Percentiles rank a stretch among this genome's conserved stretches.
Evolutionary conservation across 2,329 filamentous ascomycete species (phyloP).

Genomic region (Tolypocladium ophioglossoides): DNA sequence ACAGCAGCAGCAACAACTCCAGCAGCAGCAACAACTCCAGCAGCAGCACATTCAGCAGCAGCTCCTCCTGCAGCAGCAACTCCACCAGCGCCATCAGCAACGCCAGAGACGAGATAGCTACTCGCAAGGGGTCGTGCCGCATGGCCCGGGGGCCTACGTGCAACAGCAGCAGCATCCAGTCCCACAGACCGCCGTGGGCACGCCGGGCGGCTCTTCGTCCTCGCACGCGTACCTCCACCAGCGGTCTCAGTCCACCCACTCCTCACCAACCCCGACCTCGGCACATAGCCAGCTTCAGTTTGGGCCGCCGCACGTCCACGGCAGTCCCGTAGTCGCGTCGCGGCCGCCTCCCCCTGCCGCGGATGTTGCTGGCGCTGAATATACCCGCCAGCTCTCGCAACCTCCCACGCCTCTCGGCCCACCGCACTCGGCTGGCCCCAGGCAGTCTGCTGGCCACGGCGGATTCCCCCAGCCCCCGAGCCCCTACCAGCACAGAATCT

Average conservation of each 20-base stretch:
- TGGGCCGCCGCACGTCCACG: slow-evolving; percentile 37
- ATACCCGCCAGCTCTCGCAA: slow-evolving; percentile 40
- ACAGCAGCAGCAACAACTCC: slow-evolving; percentile 31
- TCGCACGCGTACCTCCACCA: slow-evolving; percentile 30
- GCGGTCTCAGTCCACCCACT: slow-evolving; percentile 48
- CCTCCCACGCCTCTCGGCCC: slow-evolving; percentile 43
- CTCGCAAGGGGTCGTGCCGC: slow-evolving; percentile 23
- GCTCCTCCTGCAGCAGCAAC: background rate
- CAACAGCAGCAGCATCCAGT: slow-evolving; percentile 23
- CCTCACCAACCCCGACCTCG: slow-evolving; percentile 50
- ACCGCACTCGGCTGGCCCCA: slow-evolving; percentile 31
- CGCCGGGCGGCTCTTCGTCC: slow-evolving; percentile 21
- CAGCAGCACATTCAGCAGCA: slow-evolving; percentile 16
- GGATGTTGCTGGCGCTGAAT: slow-evolving; percentile 25
- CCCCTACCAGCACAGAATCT: slow-evolving; percentile 45
- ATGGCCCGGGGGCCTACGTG: slow-evolving; percentile 28
- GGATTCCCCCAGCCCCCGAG: slow-evolving; percentile 41
- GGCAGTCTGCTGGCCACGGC: slow-evolving; percentile 29
- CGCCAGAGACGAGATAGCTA: slow-evolving; percentile 36
- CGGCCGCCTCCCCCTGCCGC: slow-evolving; percentile 33
- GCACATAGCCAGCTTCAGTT: slow-evolving; percentile 48
- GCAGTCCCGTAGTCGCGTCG: slow-evolving; percentile 38
- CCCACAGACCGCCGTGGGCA: slow-evolving; percentile 38
- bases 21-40: slow-evolving; percentile 28
- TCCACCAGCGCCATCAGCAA: background rate